Evolutionary conservation across 441 rosid species (phyloP), one percentile per base, ranked within the genome.

Genomic region (Corymbia citriodora): DNA sequence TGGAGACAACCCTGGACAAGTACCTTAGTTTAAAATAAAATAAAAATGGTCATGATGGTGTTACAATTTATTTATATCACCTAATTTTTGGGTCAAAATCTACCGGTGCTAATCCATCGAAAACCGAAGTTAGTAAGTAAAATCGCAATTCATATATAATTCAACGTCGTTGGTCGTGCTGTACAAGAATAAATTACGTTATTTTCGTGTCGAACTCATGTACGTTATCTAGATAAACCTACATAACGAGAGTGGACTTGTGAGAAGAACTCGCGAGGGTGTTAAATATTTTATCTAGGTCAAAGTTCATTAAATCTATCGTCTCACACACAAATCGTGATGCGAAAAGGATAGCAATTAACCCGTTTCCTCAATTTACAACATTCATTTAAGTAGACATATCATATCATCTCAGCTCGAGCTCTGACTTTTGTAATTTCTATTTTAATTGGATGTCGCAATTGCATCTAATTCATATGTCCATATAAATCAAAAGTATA

Each of bases 81-180:
- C 65, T 59, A 59, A 25, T 59, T 59, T 59, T 25, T 59, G 65
- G 65, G 65, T 59, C n/a, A 5, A 59, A 10, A 59, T 25, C 65
- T 59, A 59, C 11, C n/a, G n/a, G 65, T 59, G 4, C 65, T 59
- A 59, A 59, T 59, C 65, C n/a, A 14, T 59, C 25, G 65, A 6
- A 2, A 59, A 59, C 65, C n/a, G 5, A 59, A 59, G 29, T 59
- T 59, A 59, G 65, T 59, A 59, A 25, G 1, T 59, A 59, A 59
- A 59, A 59, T 59, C 7, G 10, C n/a, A 10, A 59, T 59, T 59
- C 25, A 29, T 14, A 25, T 23, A 23, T 25, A 25, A 59, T 59
- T 10, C 0, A 2, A 59, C 2, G 14, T 1, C 5, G 25, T 59
- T 2, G 1, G n/a, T 59, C 5, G 25, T 59, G 5, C 63, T 4